Evolutionary conservation across 495 filamentous ascomycete genomes (phyloP), one percentile per base, ranked within the genome.

Genomic region (Massariosphaeria phaeospora): DNA sequence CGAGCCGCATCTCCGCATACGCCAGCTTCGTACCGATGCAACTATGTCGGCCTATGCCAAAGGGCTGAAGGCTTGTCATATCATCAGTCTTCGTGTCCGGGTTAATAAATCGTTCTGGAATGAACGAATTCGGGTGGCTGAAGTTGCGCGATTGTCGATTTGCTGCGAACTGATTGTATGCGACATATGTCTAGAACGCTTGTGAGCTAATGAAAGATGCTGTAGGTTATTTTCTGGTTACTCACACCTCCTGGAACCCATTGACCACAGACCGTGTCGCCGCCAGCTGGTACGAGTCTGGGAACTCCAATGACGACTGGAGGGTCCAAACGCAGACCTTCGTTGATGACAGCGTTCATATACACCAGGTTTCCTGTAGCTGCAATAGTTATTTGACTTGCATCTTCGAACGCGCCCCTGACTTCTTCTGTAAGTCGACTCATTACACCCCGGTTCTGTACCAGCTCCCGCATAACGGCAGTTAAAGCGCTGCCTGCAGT

Each of bases 281-380:
- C 54, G 9, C 45, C 46, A 2, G 17, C 17, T 9, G 54, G 54
- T 1, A 44, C 45, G 29, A 50, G 20, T 21, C 54, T 40, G 6
- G 54, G 54, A 2, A 57, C 45, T 3, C 54, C 54, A 29, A 50
- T 42, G 6, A 50, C 54, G 12, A 44, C 45, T 2, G 59, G 47
- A 8, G 59, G 47, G 33, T 23, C 39, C 9, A 62, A 21, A 33
- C 59, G 47, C 6, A 57, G 41, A 3, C 45, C 52, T 39, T 62
- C 59, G 23, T 54, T 47, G 21, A 62, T 52, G 23, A 62, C 59
- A 17, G 59, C 59, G 31, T 62, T 57, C 21, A 62, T 31, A 44
- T 62, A 62, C 36, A 54, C 13, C 40, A 57, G 36, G 12, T 46
- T 34, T 3, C 42, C 46, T 1, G 48, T 40, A 4, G 47, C 31